Conservation (phyloP, 2,329 filamentous ascomycete genomes). For the Paramyrothecium sp. region DNA sequence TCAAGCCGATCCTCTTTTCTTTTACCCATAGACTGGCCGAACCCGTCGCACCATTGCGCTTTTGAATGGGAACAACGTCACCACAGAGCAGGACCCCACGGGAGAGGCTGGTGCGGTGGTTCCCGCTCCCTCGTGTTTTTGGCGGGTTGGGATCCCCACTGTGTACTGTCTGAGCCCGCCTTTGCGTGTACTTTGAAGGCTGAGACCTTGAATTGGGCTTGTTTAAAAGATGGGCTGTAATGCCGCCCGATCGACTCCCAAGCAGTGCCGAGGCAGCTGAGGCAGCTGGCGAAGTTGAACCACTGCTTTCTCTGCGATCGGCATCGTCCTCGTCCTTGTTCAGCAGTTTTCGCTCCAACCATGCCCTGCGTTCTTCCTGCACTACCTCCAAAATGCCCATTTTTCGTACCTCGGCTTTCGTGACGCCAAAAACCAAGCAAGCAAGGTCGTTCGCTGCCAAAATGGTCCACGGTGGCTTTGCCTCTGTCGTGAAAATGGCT, state of each 20-base stretch:
- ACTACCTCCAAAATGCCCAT: slow-evolving; percentile 95
- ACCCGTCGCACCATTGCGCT: slow-evolving; percentile 87
- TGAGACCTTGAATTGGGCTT: slow-evolving; percentile 68
- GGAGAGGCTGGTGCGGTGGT: slow-evolving; percentile 74
- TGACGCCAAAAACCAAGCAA: slow-evolving; percentile 97
- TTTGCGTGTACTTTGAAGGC: slow-evolving; percentile 49
- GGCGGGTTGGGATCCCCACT: slow-evolving; percentile 53
- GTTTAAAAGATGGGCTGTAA: slow-evolving; percentile 84
- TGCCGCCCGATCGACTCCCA: slow-evolving; percentile 70
- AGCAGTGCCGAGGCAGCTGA: slow-evolving; percentile 55
- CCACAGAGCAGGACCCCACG: slow-evolving; percentile 90
- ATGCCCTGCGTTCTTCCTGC: slow-evolving; percentile 80
- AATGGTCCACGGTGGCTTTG: slow-evolving; percentile 89
- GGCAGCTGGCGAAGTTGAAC: slow-evolving; percentile 32
- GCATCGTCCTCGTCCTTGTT: slow-evolving; percentile 40
- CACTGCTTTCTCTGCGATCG: slow-evolving; percentile 27
- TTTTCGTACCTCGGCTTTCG: slow-evolving; percentile 90
- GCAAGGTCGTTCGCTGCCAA: slow-evolving; percentile 94
- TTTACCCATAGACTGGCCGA: slow-evolving; percentile 98
- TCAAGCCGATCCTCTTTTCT: slow-evolving; percentile 88
- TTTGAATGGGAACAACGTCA: slow-evolving; percentile 97
- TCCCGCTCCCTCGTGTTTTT: slow-evolving; percentile 51
- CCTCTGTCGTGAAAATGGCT: slow-evolving; percentile 96
- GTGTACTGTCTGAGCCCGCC: slow-evolving; percentile 64
- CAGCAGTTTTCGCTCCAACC: slow-evolving; percentile 83